These are phyloP conservation scores for Fomes fomentarius DNA, from an alignment of 1,284 basidiomycete species.

Conservation along the genomic window DNA sequence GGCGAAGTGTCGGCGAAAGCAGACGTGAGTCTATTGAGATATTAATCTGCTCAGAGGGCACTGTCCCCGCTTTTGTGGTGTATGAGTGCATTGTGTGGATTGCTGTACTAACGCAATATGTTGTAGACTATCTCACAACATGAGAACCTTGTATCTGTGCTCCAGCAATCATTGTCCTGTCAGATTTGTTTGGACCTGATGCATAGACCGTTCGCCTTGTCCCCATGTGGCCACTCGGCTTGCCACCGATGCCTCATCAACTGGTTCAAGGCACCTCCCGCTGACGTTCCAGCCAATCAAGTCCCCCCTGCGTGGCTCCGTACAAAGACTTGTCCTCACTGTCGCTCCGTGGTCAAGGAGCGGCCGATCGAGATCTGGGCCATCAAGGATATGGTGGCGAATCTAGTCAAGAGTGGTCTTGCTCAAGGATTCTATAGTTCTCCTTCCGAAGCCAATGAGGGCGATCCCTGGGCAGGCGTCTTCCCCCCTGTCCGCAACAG, in stretches of 20 bases:
- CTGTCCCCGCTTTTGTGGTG: neutral
- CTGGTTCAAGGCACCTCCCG: conserved; percentile 64
- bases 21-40: conserved; percentile 21
- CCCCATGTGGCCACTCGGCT: conserved; percentile 75
- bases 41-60: too few relatives aligned
- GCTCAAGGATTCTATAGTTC: conserved; percentile 29
- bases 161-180: conserved; percentile 69
- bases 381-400: conserved; percentile 65
- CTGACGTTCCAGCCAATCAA: conserved; percentile 19
- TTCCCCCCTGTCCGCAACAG: conserved; percentile 42
- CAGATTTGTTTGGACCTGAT: conserved; percentile 77
- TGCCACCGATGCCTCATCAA: conserved; percentile 72
- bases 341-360: conserved; percentile 60
- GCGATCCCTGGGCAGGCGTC: conserved; percentile 64
- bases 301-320: conserved; percentile 34
- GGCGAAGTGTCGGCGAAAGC: conserved; percentile 18
- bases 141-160: conserved; percentile 47
- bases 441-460: conserved; percentile 22
- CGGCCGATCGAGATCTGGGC: conserved; percentile 74
- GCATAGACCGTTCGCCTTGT: conserved; percentile 68
- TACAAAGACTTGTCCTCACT: conserved; percentile 76
- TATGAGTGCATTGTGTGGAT: neutral
- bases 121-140: conserved; percentile 51
- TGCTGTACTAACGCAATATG: neutral
- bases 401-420: conserved; percentile 56